Evolutionary conservation across 2,329 filamentous ascomycete genomes (phyloP).

Genomic region (Cercospora citrullina): DNA sequence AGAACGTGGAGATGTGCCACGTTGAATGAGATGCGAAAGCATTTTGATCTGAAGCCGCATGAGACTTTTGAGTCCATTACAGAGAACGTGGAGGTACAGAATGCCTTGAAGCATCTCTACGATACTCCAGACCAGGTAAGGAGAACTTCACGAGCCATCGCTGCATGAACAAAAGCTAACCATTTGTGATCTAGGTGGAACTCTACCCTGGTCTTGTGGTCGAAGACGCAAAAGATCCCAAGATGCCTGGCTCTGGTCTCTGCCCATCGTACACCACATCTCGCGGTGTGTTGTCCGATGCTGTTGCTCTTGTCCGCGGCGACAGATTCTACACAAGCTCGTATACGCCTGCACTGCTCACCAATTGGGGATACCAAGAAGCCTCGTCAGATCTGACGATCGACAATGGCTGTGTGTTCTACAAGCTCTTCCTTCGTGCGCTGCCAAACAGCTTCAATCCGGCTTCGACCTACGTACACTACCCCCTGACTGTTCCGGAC

Average conservation of each 20-base stretch:
- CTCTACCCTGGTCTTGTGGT: conserved; percentile 67
- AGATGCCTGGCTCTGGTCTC: conserved; percentile 55
- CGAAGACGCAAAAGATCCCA: conserved; percentile 57
- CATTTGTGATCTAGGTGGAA: conserved; percentile 50
- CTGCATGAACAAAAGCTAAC: neutral
- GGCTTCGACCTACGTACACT: conserved; percentile 53
- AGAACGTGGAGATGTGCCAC: conserved; percentile 63
- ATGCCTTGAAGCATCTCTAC: conserved; percentile 60
- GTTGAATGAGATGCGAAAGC: conserved; percentile 65
- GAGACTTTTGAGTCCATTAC: conserved; percentile 61
- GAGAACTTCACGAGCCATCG: neutral
- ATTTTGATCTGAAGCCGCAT: conserved; percentile 61
- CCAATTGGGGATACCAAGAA: conserved; percentile 51
- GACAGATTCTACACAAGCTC: conserved; percentile 59
- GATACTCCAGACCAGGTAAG: conserved; percentile 58
- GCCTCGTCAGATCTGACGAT: conserved; percentile 47
- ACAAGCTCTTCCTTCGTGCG: conserved; percentile 54
- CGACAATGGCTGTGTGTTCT: conserved; percentile 53
- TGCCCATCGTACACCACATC: conserved; percentile 57
- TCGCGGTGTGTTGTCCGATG: conserved; percentile 60
- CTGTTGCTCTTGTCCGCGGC: conserved; percentile 58
- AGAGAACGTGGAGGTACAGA: conserved; percentile 56
- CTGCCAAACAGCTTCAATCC: conserved; percentile 52
- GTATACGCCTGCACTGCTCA: conserved; percentile 40
- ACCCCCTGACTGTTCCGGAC: conserved; percentile 50